Percentiles rank a stretch among this genome's conserved stretches.
Conservation (phyloP, 768 basidiomycete species). For the Podaxis sp. region DNA sequence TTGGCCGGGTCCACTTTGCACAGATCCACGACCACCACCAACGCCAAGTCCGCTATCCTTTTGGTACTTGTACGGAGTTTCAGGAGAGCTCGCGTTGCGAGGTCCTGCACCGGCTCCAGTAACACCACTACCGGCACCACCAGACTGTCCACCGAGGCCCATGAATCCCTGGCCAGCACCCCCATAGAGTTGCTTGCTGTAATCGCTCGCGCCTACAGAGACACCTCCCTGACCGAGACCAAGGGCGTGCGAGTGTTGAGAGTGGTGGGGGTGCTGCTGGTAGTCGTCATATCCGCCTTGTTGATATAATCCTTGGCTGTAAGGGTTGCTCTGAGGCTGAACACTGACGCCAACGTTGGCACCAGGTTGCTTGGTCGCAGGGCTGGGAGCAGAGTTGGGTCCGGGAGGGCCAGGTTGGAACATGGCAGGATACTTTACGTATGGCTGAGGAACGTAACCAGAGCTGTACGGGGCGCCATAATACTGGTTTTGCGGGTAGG, state of each 20-base stretch:
- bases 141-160: slow-evolving; percentile 54
- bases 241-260: slow-evolving; percentile 46
- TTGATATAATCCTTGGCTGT: slow-evolving; percentile 63
- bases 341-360: slow-evolving; percentile 46
- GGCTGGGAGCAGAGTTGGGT: slow-evolving; percentile 62
- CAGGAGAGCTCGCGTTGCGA: slow-evolving; percentile 59
- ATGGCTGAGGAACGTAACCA: slow-evolving; percentile 63
- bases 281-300: slow-evolving; percentile 47
- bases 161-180: slow-evolving; percentile 58
- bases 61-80: slow-evolving; percentile 69
- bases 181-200: slow-evolving; percentile 47
- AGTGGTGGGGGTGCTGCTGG: slow-evolving; percentile 52
- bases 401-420: slow-evolving; percentile 73
- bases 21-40: slow-evolving; percentile 42
- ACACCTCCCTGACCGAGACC: slow-evolving; percentile 40
- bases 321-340: slow-evolving; percentile 53
- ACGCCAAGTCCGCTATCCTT: slow-evolving; percentile 60
- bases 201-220: slow-evolving; percentile 35
- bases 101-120: slow-evolving; percentile 45
- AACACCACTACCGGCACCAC: slow-evolving; percentile 31
- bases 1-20: slow-evolving; percentile 46
- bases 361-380: slow-evolving; percentile 64
- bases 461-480: slow-evolving; percentile 69
- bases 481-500: slow-evolving; percentile 72
- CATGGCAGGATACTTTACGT: slow-evolving; percentile 76